Conservation (phyloP, 192 early-diverging fungal genomes). For the Chytriomyces confervae region DNA sequence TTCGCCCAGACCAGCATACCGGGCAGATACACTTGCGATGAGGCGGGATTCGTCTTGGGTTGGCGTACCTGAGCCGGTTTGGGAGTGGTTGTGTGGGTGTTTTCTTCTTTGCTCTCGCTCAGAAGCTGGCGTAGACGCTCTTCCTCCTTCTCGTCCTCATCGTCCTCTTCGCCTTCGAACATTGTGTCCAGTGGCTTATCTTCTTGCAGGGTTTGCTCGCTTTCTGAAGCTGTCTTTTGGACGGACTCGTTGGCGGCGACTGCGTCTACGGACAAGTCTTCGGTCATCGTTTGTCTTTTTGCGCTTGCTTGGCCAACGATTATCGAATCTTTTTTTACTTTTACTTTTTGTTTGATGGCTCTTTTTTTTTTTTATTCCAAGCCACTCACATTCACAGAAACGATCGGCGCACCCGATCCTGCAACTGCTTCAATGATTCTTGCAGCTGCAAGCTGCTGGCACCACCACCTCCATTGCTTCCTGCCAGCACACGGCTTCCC, state of each 20-base stretch:
- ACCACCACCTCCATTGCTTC: background rate
- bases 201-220: background rate
- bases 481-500: background rate
- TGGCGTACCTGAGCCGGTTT: background rate
- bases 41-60: background rate
- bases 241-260: background rate
- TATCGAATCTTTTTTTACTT: background rate
- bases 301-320: background rate
- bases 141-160: constrained; percentile 24
- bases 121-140: constrained; percentile 9
- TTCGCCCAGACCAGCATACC: constrained; percentile 45
- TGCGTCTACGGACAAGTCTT: background rate
- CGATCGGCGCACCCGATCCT: constrained; percentile 24
- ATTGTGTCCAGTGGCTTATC: background rate
- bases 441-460: constrained; percentile 2
- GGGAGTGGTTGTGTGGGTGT: background rate
- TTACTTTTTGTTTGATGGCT: background rate
- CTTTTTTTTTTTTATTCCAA: background rate
- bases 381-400: constrained; percentile 19
- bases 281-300: background rate
- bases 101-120: constrained; percentile 4
- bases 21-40: background rate
- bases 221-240: background rate
- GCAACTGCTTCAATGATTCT: constrained; percentile 17
- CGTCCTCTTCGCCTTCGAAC: constrained; percentile 1